Conservation (phyloP, 208 protist species). For the Tritrichomonas foetus region DNA sequence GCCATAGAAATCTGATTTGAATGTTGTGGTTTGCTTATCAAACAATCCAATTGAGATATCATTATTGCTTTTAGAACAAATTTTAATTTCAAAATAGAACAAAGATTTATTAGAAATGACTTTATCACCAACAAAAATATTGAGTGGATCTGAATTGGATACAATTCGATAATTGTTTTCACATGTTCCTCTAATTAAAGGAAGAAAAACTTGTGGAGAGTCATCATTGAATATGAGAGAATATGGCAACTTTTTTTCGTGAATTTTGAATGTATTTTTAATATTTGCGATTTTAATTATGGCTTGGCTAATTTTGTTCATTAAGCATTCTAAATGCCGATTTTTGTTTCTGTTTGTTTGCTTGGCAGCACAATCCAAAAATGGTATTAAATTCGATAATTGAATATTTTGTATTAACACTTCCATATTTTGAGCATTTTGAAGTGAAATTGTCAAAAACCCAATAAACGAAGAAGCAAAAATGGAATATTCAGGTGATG, state of each 20-base stretch:
- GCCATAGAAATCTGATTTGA: not conserved
- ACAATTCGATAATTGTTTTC: not conserved
- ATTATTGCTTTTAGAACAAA: not conserved
- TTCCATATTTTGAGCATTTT: not conserved
- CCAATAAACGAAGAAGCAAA: too few relatives aligned
- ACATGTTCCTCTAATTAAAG: not conserved
- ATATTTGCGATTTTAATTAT: not conserved
- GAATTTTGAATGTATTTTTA: not conserved
- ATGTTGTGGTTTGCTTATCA: not conserved
- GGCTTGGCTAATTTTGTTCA: not conserved
- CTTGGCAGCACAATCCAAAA: not conserved
- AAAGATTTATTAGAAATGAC: not conserved
- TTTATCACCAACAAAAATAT: not conserved
- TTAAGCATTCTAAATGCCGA: not conserved
- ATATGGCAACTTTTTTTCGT: not conserved
- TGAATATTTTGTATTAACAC: not conserved
- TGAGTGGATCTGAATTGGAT: not conserved
- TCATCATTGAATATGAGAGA: not conserved
- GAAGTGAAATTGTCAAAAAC: too few relatives aligned
- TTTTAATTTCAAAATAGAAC: constrained; percentile 14
- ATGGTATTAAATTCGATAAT: not conserved
- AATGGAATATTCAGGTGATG: too few relatives aligned
- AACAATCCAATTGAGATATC: not conserved
- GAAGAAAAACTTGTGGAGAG: not conserved
- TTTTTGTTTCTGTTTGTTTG: not conserved